Conservation (phyloP, 768 basidiomycete species). For the Coprinopsis cinerea region DNA sequence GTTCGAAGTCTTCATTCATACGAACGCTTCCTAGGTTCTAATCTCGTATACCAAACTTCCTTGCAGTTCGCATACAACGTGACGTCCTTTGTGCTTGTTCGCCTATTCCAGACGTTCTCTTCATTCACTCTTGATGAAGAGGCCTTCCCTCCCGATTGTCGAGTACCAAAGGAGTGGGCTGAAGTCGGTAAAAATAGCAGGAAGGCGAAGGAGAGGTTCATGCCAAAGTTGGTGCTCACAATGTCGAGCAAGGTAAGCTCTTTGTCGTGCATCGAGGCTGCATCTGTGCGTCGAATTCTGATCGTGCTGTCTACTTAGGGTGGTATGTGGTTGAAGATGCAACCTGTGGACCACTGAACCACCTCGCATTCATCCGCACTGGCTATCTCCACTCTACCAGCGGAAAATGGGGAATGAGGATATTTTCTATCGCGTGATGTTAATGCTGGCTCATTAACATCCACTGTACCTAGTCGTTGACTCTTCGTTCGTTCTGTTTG, state of each 20-base stretch:
- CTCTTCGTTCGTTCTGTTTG: too few relatives aligned
- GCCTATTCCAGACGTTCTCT: conserved; percentile 39
- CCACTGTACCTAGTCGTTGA: too few relatives aligned
- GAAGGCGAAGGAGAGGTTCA: conserved; percentile 29
- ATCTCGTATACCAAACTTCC: neutral
- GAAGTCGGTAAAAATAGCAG: conserved; percentile 15
- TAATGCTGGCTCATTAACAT: too few relatives aligned
- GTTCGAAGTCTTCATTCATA: neutral
- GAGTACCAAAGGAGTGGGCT: conserved; percentile 34
- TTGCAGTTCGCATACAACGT: conserved; percentile 48
- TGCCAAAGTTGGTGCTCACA: conserved; percentile 11
- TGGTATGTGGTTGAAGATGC: conserved; percentile 1
- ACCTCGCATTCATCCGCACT: too few relatives aligned
- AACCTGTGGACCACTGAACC: too few relatives aligned
- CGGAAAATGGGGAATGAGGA: too few relatives aligned
- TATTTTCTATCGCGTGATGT: too few relatives aligned
- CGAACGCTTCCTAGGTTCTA: neutral
- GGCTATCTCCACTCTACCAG: too few relatives aligned
- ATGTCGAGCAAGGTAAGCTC: conserved; percentile 20
- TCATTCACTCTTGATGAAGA: conserved; percentile 31
- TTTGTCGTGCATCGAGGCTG: neutral
- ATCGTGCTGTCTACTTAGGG: neutral
- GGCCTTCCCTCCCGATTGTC: conserved; percentile 26
- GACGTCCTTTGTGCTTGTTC: conserved; percentile 41
- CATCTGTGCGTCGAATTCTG: neutral